Conservation (phyloP, 257 asterid genomes). For the Capsicum pubescens region DNA sequence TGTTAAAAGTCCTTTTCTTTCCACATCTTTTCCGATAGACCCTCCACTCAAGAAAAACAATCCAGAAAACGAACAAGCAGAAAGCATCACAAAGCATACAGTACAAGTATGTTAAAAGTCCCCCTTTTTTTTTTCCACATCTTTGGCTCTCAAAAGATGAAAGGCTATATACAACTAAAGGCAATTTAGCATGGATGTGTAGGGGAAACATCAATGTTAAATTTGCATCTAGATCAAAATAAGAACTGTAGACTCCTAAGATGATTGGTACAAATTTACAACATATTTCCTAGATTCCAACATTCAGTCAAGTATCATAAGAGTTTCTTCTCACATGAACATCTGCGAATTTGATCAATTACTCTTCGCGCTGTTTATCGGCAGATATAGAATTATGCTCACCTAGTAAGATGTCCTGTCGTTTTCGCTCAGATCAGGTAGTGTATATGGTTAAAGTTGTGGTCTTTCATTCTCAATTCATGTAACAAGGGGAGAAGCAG, state of each 20-base stretch:
- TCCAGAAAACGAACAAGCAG: too few species aligned
- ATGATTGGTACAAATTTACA: constrained; percentile 21
- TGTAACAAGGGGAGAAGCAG: constrained; percentile 45
- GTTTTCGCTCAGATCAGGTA: background rate
- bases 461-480: constrained; percentile 31
- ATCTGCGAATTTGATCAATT: background rate
- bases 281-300: constrained; percentile 8
- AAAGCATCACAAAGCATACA: background rate
- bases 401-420: background rate
- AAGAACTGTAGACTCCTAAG: background rate
- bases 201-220: background rate
- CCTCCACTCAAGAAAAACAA: too few species aligned
- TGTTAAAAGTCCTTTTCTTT: too few species aligned
- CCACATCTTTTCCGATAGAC: too few species aligned
- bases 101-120: background rate
- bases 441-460: constrained; percentile 22
- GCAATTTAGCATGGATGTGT: background rate
- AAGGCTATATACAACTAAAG: background rate
- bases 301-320: constrained; percentile 6
- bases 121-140: background rate
- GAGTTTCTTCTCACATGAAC: background rate
- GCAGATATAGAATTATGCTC: background rate
- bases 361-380: background rate
- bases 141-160: constrained; percentile 18
- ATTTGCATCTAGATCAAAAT: constrained; percentile 25